Conservation (phyloP, 2,329 filamentous ascomycete genomes). For the Geosmithia morbida region DNA sequence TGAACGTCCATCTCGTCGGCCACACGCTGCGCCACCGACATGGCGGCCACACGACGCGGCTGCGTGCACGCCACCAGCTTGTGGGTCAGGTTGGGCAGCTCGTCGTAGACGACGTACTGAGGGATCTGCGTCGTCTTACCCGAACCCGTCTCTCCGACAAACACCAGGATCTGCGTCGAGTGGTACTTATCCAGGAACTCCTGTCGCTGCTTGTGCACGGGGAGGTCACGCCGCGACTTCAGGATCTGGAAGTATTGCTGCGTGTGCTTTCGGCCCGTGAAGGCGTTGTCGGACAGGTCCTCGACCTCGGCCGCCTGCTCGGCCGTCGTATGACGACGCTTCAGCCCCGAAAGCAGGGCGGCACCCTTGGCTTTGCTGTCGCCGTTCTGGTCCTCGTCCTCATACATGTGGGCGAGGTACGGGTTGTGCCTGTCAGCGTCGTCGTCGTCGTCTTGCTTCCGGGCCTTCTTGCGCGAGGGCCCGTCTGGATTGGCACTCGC, state of each 20-base stretch:
- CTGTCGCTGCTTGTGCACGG: constrained; percentile 83
- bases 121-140: constrained; percentile 99
- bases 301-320: constrained; percentile 60
- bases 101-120: constrained; percentile 95
- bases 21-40: constrained; percentile 97
- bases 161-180: constrained; percentile 87
- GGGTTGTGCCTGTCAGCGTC: constrained; percentile 46
- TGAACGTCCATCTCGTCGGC: constrained; percentile 91
- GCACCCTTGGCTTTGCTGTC: constrained; percentile 18
- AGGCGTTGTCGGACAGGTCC: constrained; percentile 71
- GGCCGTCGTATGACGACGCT: constrained; percentile 68
- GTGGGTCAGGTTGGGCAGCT: constrained; percentile 69
- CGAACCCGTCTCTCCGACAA: constrained; percentile 97
- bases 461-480: constrained; percentile 26
- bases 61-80: constrained; percentile 97
- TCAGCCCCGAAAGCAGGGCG: constrained; percentile 50
- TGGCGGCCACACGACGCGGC: constrained; percentile 91
- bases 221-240: constrained; percentile 67
- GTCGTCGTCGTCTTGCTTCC: constrained; percentile 15
- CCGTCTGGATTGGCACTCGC: constrained; percentile 27
- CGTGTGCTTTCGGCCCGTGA: constrained; percentile 65
- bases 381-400: constrained; percentile 26
- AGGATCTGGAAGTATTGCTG: constrained; percentile 83
- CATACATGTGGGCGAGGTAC: constrained; percentile 83
- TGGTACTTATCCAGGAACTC: constrained; percentile 94